Conservation (phyloP, 2,329 filamentous ascomycete species). For the Botrytis pseudocinerea region DNA sequence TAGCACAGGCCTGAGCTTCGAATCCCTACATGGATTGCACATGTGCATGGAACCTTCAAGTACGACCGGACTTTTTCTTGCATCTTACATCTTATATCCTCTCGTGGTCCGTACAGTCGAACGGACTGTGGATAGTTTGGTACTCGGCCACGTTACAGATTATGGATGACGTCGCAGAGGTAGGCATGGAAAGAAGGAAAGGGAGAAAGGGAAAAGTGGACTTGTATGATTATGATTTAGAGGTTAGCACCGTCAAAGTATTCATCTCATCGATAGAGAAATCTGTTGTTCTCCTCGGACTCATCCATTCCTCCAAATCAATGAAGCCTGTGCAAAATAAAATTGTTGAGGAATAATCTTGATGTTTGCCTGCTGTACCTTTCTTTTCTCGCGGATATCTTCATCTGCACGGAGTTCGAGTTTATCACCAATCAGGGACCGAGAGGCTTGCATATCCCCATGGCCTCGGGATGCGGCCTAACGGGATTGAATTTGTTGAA, state of each 20-base stretch:
- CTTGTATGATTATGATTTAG: neutral
- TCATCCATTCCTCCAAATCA: too few relatives aligned
- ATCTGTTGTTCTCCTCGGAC: neutral
- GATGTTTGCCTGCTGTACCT: neutral
- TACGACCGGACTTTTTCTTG: neutral
- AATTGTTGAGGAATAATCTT: neutral
- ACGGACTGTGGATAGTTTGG: neutral
- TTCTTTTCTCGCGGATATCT: neutral
- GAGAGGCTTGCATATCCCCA: neutral
- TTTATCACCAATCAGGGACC: neutral
- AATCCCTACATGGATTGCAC: constrained; percentile 8
- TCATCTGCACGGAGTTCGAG: constrained; percentile 6
- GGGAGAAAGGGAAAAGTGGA: neutral
- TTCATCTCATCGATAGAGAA: neutral
- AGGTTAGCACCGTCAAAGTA: neutral
- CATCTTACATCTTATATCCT: neutral
- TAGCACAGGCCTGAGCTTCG: neutral
- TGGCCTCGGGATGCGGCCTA: constrained; percentile 6
- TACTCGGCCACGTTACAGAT: neutral
- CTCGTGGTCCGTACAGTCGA: neutral
- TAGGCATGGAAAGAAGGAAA: neutral
- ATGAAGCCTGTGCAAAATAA: neutral
- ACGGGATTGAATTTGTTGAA: constrained; percentile 9
- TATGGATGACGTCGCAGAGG: neutral
- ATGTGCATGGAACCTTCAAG: constrained; percentile 2